Evolutionary conservation across 176 grass and related monocot genomes (phyloP).

Genomic region (Triticum dicoccoides): DNA sequence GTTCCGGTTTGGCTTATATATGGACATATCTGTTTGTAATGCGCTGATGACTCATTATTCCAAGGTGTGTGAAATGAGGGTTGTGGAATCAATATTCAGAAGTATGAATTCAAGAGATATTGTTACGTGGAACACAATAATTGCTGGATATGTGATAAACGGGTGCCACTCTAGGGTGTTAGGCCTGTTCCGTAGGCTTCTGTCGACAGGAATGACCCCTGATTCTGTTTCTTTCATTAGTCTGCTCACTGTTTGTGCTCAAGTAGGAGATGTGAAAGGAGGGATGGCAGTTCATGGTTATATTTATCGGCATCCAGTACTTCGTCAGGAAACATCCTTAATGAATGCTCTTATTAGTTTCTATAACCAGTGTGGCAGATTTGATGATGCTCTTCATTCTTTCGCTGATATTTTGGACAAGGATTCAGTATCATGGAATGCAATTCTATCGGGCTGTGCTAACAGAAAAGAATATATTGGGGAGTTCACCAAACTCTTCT

Average conservation of each 20-base stretch:
- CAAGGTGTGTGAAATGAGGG: constrained; percentile 40
- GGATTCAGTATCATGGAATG: constrained; percentile 73
- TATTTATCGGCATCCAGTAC: constrained; percentile 31
- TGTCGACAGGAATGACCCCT: constrained; percentile 33
- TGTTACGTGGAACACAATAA: constrained; percentile 59
- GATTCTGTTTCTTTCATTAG: constrained; percentile 65
- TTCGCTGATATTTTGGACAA: constrained; percentile 44
- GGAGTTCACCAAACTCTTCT: constrained; percentile 40
- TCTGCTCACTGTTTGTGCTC: constrained; percentile 57
- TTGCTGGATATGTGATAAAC: constrained; percentile 60
- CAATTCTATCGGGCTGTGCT: constrained; percentile 56
- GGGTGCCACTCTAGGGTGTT: constrained; percentile 35
- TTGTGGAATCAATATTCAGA: constrained; percentile 45
- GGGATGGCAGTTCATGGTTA: constrained; percentile 65
- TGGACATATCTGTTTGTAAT: constrained; percentile 57
- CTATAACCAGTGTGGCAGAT: constrained; percentile 55
- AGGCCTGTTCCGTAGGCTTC: constrained; percentile 43
- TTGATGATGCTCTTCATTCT: constrained; percentile 46
- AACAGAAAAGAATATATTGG: constrained; percentile 22
- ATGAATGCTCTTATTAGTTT: constrained; percentile 67
- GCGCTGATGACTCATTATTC: constrained; percentile 65
- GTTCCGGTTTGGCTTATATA: constrained; percentile 43
- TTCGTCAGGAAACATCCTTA: constrained; percentile 52
- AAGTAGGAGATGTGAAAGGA: constrained; percentile 28
- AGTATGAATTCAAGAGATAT: constrained; percentile 43